Conservation (phyloP, 2,329 filamentous ascomycete species). For the Colletotrichum eleusines region DNA sequence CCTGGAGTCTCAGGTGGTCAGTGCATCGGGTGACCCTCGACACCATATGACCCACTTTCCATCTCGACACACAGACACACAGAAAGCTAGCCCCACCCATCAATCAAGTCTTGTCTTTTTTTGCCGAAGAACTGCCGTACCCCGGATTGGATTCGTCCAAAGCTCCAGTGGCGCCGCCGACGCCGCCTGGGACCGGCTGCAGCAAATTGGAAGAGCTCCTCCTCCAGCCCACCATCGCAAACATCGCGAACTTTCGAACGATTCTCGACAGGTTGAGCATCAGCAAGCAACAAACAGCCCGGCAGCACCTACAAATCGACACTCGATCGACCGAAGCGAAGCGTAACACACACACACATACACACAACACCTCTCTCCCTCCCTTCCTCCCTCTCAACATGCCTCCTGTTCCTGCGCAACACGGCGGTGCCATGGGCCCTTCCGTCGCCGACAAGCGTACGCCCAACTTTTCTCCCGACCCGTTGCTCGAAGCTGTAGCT, state of each 20-base stretch:
- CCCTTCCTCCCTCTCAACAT: conserved; percentile 45
- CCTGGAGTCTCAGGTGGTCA: conserved; percentile 27
- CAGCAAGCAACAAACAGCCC: background rate
- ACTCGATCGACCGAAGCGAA: background rate
- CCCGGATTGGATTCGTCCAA: conserved; percentile 38
- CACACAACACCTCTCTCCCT: too few relatives aligned
- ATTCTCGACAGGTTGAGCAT: conserved; percentile 21
- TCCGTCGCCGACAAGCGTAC: conserved; percentile 69
- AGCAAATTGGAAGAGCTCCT: conserved; percentile 39
- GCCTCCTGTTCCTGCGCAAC: conserved; percentile 57
- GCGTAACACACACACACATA: too few relatives aligned
- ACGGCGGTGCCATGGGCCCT: conserved; percentile 57
- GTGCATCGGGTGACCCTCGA: conserved; percentile 35
- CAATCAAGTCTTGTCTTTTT: conserved; percentile 9
- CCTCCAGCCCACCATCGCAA: conserved; percentile 33
- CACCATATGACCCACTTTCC: conserved; percentile 7
- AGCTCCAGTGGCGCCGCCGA: conserved; percentile 23
- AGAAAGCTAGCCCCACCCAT: background rate
- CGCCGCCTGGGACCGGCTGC: background rate
- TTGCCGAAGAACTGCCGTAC: conserved; percentile 39
- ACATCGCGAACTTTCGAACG: conserved; percentile 1
- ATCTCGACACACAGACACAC: background rate
- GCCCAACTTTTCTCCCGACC: conserved; percentile 31
- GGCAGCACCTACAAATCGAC: background rate
- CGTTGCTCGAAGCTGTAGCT: conserved; percentile 41